phyloP scores from a whole-genome alignment of 2,329 filamentous ascomycete species.

The Diaporthe destruens region DNA sequence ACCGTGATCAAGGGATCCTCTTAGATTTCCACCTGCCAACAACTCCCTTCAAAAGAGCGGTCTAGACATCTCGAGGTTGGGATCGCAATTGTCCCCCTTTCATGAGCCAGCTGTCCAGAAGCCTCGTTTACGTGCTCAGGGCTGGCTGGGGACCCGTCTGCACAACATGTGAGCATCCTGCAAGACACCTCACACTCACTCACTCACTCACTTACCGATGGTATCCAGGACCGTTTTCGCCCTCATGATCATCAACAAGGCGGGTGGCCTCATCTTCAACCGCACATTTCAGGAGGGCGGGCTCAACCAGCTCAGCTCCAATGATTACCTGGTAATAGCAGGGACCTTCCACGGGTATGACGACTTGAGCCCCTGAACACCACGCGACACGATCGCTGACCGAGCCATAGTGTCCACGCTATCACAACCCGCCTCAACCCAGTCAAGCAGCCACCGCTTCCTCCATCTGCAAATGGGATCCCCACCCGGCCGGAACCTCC shows the following conservation, averaged over 20 bases:
- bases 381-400: slow-evolving; percentile 35
- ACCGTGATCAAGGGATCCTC: background rate
- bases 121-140: slow-evolving; percentile 23
- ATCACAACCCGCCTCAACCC: slow-evolving; percentile 75
- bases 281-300: slow-evolving; percentile 89
- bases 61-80: background rate
- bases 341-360: slow-evolving; percentile 94
- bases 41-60: background rate
- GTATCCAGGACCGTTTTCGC: slow-evolving; percentile 86
- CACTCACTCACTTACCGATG: background rate
- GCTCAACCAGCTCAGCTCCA: slow-evolving; percentile 89
- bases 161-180: slow-evolving; percentile 36
- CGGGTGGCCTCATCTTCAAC: slow-evolving; percentile 95
- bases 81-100: background rate
- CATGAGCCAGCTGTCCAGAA: slow-evolving; percentile 11
- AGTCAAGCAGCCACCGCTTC: slow-evolving; percentile 55
- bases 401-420: slow-evolving; percentile 69
- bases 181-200: background rate
- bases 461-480: slow-evolving; percentile 53
- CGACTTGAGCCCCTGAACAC: slow-evolving; percentile 49
- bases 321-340: slow-evolving; percentile 96
- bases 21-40: no score
- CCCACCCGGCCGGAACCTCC: slow-evolving; percentile 70
- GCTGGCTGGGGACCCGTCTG: slow-evolving; percentile 5
- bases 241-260: slow-evolving; percentile 98